These are phyloP conservation scores for Vitis hybrid DNA, from an alignment of 177 flowering plant genomes.

Conservation along the genomic window DNA sequence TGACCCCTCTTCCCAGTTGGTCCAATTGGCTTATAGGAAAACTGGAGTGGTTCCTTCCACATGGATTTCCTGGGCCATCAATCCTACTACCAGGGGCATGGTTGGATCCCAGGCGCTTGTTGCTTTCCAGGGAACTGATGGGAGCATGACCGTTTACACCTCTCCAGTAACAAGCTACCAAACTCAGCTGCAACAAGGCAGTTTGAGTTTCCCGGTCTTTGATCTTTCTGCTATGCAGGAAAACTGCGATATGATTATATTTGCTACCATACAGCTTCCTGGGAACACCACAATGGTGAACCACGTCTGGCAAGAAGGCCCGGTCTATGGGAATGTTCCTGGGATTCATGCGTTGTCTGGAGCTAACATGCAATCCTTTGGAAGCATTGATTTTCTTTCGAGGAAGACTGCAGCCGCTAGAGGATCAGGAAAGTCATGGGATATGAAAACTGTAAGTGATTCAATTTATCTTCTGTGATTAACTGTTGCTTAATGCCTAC, in stretches of 20 bases:
- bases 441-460: background rate
- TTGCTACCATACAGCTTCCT: conserved; percentile 8
- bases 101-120: conserved; percentile 14
- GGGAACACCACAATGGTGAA: background rate
- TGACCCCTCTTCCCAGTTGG: background rate
- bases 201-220: conserved; percentile 8
- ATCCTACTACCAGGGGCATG: conserved; percentile 7
- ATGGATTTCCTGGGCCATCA: conserved; percentile 20
- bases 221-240: background rate
- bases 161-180: background rate
- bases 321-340: background rate
- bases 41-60: background rate
- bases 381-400: conserved; percentile 2
- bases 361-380: background rate
- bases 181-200: background rate
- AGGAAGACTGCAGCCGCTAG: background rate
- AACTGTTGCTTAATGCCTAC: too few species aligned
- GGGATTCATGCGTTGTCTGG: background rate
- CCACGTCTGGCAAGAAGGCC: too few species aligned
- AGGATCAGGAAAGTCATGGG: background rate
- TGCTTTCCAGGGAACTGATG: background rate
- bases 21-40: conserved; percentile 3
- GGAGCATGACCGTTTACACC: conserved; percentile 6
- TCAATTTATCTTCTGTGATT: too few species aligned
- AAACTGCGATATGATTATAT: conserved; percentile 1